Base-by-base conservation (phyloP, 202 grass and related monocot species). In the Zoysia matrella region DNA sequence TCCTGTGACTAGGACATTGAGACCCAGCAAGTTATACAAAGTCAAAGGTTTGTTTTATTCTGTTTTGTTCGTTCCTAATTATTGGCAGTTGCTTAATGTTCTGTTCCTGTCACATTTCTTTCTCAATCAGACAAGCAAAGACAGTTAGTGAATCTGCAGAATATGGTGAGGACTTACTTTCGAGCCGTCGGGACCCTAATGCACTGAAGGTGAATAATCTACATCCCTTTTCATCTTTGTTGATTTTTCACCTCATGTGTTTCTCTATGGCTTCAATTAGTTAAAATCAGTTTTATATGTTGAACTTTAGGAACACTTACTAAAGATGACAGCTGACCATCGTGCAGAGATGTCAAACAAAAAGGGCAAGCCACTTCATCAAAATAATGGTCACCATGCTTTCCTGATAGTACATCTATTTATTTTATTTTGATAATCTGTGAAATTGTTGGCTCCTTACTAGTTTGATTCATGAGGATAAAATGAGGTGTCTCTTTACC, bases 281-380 rank as follows among this genome's bases (percentile, higher is more conserved):
- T 75, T 77, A 49, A 77, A 83, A 80, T 45, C 52, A n/a, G 80
- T 62, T 44, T 30, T 7, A 70, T 42, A 49, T 65, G 41, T 79
- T 60, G 8, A 65, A 69, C 72, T 82, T 77, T 82, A 98, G 95
- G 95, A 95, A 44, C 92, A 98, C 82, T 83, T 98, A 36, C 65
- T 95, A 68, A 98, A 85, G 80, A 98, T 98, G 85, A 83, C 89
- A 13, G 77, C 91, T 40, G 86, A 91, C n/a, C 95, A 98, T 90
- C 92, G 89, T 15, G 84, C 83, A 11, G 92, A 93, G 45, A 88
- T 95, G 90, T 84, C 90, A 80, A 98, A 81, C 89, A 98, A 98
- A 90, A 91, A 91, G 74, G 92, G 88, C 46, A 93, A 98, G 82
- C 60, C 82, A 71, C 72, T 77, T 85, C 85, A 91, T 72, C 67